phyloP scores from a whole-genome alignment of 1,284 basidiomycete species.

The Rhodotorula sp. region DNA sequence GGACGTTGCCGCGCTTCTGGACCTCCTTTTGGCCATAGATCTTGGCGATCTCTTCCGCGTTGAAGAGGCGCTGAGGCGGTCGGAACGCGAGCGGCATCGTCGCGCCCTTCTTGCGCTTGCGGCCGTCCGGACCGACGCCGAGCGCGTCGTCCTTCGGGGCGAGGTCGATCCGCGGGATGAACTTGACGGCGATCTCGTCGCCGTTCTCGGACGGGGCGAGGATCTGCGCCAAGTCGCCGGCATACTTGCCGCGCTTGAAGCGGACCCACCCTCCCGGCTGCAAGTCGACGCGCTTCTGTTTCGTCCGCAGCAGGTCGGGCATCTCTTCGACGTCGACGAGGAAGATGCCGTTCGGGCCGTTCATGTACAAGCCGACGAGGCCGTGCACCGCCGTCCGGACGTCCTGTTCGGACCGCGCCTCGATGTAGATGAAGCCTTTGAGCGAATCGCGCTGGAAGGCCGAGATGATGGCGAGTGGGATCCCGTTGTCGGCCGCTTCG shows the following conservation, averaged over 20 bases:
- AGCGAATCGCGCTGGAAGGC: conserved; percentile 95
- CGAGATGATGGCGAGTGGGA: conserved; percentile 79
- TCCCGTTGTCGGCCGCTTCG: conserved; percentile 62
- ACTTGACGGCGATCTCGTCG: conserved; percentile 88
- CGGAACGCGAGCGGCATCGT: conserved; percentile 57
- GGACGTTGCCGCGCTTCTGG: conserved; percentile 63
- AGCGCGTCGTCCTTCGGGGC: conserved; percentile 70
- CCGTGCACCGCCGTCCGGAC: conserved; percentile 83
- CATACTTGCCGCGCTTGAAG: conserved; percentile 88
- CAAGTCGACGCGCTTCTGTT: conserved; percentile 85
- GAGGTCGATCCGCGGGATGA: conserved; percentile 94
- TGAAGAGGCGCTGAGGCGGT: conserved; percentile 89
- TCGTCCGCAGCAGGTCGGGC: conserved; percentile 92
- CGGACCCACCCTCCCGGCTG: conserved; percentile 91
- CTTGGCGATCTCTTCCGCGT: conserved; percentile 86
- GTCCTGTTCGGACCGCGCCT: conserved; percentile 82
- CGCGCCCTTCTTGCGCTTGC: conserved; percentile 58
- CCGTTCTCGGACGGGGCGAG: conserved; percentile 90
- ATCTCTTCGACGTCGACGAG: conserved; percentile 98
- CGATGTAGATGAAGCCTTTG: conserved; percentile 92
- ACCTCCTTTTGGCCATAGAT: conserved; percentile 78
- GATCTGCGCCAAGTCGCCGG: conserved; percentile 92
- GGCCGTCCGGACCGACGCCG: conserved; percentile 56
- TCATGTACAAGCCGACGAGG: conserved; percentile 85
- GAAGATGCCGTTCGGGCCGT: conserved; percentile 50